Evolutionary conservation across 176 grass and related monocot genomes (phyloP), one percentile per base, ranked within the genome.

Genomic region (Paspalum vaginatum): DNA sequence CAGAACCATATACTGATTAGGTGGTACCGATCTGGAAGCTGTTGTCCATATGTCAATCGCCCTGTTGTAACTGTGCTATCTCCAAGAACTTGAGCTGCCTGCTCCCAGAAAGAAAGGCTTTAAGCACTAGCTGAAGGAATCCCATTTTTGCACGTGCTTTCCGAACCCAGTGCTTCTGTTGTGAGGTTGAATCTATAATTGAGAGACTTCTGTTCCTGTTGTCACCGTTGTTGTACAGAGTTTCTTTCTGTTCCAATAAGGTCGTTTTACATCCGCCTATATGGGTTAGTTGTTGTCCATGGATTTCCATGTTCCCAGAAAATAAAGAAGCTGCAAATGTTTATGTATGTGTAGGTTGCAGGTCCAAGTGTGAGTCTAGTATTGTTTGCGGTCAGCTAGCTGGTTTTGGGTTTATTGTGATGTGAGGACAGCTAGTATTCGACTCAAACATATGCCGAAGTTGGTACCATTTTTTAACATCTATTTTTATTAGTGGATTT

Each of bases 201-300:
- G 57, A 87, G 57, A 40, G 24, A 48, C 27, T 47, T 58, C 66
- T 55, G 54, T 61, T 65, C 13, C 22, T 56, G 57, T 48, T 65
- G 10, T 17, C 11, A 7, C 27, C 54, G 77, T 56, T 79, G 77
- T 79, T 79, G 77, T 79, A 79, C 47, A 79, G 54, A 78, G 82
- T 49, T 3, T 72, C 57, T 56, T 71, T 44, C 14, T 77, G 11
- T 37, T 71, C 9, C 55, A 87, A 78, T 65, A 82, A 70, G 48
- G 65, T 24, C 44, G 20, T 54, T 68, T 79, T 42, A 43, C 50
- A n/a, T 55, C 52, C 48, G 42, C 24, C 26, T 51, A 48, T 51
- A 48, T 1, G 42, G 66, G 25, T 70, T 50, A 27, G 44, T 18
- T 55, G 47, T 9, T 53, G 61, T 26, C 32, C 11, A 67, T 55